phyloP scores from a whole-genome alignment of 768 basidiomycete genomes.

The Lactifluus subvellereus region DNA sequence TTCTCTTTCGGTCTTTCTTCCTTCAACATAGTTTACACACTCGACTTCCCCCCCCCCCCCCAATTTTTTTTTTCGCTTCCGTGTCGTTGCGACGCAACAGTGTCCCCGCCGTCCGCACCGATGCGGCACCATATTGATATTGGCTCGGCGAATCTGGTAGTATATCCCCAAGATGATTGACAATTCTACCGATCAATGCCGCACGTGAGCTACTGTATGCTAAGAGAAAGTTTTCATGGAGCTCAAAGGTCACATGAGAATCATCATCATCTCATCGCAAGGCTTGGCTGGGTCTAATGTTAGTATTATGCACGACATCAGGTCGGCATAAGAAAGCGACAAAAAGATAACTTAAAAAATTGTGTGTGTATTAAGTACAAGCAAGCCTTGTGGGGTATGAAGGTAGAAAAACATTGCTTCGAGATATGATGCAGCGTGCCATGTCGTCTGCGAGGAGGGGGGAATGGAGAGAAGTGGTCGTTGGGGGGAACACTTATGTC shows the following conservation, averaged over 20 bases:
- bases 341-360: not conserved
- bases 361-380: conserved; percentile 13
- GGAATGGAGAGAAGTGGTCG: not conserved
- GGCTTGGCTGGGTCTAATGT: too few species aligned
- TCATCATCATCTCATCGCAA: not conserved
- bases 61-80: not conserved
- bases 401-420: conserved; percentile 13
- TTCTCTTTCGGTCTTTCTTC: not conserved
- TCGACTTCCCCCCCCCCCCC: not conserved
- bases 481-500: not conserved
- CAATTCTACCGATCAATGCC: not conserved
- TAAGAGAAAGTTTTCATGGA: not conserved
- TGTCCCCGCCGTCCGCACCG: not conserved
- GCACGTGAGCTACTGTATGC: too few species aligned
- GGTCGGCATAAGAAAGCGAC: not conserved
- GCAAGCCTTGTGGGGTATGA: conserved; percentile 5
- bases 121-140: not conserved
- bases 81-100: not conserved
- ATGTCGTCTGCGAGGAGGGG: not conserved
- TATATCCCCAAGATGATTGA: conserved; percentile 9
- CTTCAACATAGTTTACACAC: conserved; percentile 6
- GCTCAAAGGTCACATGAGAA: not conserved
- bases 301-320: not conserved
- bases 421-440: not conserved
- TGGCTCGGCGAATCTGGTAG: conserved; percentile 2